Base-by-base conservation (phyloP, 139 green algal species). In the Ostreobium quekettii region DNA sequence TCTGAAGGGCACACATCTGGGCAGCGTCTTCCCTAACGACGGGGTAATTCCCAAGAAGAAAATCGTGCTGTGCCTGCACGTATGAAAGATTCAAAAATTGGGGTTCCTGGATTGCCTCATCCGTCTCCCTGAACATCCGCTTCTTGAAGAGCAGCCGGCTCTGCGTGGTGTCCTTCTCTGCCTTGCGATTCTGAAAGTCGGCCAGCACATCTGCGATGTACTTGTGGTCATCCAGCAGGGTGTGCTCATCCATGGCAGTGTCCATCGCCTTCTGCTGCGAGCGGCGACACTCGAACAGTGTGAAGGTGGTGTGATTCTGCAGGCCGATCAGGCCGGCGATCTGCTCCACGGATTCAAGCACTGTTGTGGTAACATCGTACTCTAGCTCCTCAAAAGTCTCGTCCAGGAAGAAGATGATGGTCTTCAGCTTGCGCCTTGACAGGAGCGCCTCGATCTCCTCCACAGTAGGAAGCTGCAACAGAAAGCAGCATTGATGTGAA, bases 311-410 rank as follows among this genome's bases (percentile, higher is more conserved):
- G 74, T 89, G 96, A 76, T 95, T 91, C 70, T 93, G 67, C 71
- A 97, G 78, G 79, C 89, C 88, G 71, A 99, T 97, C 48, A 94
- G 76, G 46, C 67, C 64, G 0, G 92, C 87, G 58, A 98, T 68
- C 64, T 85, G 71, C 79, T 96, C 87, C 64, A 95, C 85, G 8
- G 87, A 91, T 70, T 98, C 93, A 33, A 78, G 60, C 28, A 95
- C 88, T 0, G 88, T 96, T 22, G 88, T 97, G 36, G 78, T 86
- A 30, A 92, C 71, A 66, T 97, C 91, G 59, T 91, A 98, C 1
- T 72, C 68, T 29, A 99, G 73, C 78, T 97, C 93, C 79, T 98
- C 93, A 82, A 97, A 98, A 2, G 92, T 97, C 65, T 96, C 91
- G 62, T 98, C 93, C 72, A 97, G 77, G 80, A 97, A 99, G 74